These are phyloP conservation scores for Bipolaris gigantea DNA, from an alignment of 2,329 filamentous ascomycete genomes.

Conservation along the genomic window DNA sequence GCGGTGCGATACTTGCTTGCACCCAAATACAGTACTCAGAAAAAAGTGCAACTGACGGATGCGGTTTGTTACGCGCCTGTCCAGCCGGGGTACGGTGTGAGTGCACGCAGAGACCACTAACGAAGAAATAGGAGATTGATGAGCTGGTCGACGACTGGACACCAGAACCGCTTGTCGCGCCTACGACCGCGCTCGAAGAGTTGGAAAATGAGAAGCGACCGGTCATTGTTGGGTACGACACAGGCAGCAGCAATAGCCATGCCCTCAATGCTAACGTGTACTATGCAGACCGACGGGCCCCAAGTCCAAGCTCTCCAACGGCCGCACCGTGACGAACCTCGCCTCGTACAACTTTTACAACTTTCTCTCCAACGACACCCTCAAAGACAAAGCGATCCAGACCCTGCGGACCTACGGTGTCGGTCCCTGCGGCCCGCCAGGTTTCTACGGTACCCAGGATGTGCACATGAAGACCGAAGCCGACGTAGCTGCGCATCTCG, in stretches of 20 bases:
- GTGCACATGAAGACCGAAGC: slow-evolving; percentile 97
- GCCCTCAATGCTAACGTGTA: slow-evolving; percentile 13
- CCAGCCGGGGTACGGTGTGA: background rate
- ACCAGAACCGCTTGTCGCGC: slow-evolving; percentile 84
- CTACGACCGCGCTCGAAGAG: slow-evolving; percentile 74
- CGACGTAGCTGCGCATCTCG: slow-evolving; percentile 87
- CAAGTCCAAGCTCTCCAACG: slow-evolving; percentile 84
- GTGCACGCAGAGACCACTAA: background rate
- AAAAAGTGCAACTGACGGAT: slow-evolving; percentile 84
- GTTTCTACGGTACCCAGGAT: slow-evolving; percentile 98
- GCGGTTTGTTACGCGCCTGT: slow-evolving; percentile 56
- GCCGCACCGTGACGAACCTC: slow-evolving; percentile 88
- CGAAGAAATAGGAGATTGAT: slow-evolving; percentile 73
- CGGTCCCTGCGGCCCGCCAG: slow-evolving; percentile 91
- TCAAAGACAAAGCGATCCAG: slow-evolving; percentile 94
- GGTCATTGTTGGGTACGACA: slow-evolving; percentile 77
- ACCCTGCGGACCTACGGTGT: slow-evolving; percentile 94
- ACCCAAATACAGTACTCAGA: slow-evolving; percentile 88
- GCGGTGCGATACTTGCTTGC: slow-evolving; percentile 91
- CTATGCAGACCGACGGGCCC: slow-evolving; percentile 75
- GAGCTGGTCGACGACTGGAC: slow-evolving; percentile 96
- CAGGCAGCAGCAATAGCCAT: background rate
- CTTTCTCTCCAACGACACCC: slow-evolving; percentile 85
- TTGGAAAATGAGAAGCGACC: slow-evolving; percentile 81
- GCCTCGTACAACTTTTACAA: slow-evolving; percentile 98